Evolutionary conservation across 2,329 filamentous ascomycete species (phyloP), one percentile per base, ranked within the genome.

Genomic region (Cadophora luteo-olivacea): DNA sequence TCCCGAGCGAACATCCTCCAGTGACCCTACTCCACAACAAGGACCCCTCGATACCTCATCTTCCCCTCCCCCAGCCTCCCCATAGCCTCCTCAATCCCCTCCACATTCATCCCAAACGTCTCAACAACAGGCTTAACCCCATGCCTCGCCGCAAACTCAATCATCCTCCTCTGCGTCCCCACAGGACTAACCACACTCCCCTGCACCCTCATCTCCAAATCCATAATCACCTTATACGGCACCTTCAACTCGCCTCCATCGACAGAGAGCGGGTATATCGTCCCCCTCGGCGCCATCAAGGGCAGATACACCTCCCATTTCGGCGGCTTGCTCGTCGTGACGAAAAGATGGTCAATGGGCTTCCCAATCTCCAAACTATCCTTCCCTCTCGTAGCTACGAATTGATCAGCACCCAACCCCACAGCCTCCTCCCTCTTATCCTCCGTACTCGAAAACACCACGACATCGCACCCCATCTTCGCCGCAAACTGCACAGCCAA

Each of bases 401-500:
- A 83, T 32, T 77, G 76, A 57, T 84, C 84, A 0, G 89, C 89
- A 11, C 89, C 89, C 65, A 91, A 82, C 67, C 84, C 84, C 70
- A 82, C 80, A 19, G 86, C 87, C 73, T 91, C 88, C 0, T 82
- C 82, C 36, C 80, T 81, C 81, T 92, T 91, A 77, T 0, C 81
- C 36, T 38, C 80, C 0, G 82, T 86, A 67, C 89, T 86, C 6
- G 87, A 88, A 24, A 87, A 88, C 14, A 89, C 87, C 3, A 89
- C 83, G 16, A 87, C 83, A 45, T 85, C 81, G 75, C 82, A 86
- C 16, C 87, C 87, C 84, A 89, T 87, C 76, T 87, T 86, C 5
- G 82, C 78, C 0, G 87, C 86, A 72, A 87, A 89, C 71, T 88
- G 85, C 65, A 89, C 86, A 4, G 86, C 87, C 36, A 89, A 77